A percentile compares a stretch with the other conserved stretches of the same genome.
Evolutionary conservation across 176 grass and related monocot species (phyloP).

Genomic region (Oryza coarctata): DNA sequence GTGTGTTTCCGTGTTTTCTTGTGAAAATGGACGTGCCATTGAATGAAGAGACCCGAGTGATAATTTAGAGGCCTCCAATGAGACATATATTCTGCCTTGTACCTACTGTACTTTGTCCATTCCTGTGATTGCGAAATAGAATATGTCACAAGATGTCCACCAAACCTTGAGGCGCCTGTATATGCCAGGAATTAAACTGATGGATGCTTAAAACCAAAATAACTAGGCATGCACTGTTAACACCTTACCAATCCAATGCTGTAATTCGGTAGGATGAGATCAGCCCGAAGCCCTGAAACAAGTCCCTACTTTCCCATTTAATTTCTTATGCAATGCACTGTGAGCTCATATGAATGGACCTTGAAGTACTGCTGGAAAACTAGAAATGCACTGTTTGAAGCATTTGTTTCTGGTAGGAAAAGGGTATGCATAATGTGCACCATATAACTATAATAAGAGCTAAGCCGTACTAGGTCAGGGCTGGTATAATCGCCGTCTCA

Average conservation of each 20-base stretch:
- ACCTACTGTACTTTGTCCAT: constrained; percentile 38
- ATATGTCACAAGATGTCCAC: constrained; percentile 24
- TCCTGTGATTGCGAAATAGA: constrained; percentile 10
- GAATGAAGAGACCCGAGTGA: constrained; percentile 31
- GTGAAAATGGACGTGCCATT: constrained; percentile 23
- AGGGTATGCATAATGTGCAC: background rate
- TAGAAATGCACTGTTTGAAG: background rate
- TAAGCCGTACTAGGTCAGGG: background rate
- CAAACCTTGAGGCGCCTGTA: constrained; percentile 24
- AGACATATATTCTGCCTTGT: constrained; percentile 4
- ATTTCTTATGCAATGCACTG: background rate
- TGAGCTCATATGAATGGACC: background rate
- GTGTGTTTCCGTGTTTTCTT: constrained; percentile 31
- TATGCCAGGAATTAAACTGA: background rate
- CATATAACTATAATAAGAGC: background rate
- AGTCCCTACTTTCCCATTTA: background rate
- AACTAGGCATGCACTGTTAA: constrained; percentile 9
- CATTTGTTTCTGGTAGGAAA: background rate
- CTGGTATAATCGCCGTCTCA: background rate
- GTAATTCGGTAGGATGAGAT: background rate
- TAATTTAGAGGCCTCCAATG: background rate
- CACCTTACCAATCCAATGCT: background rate
- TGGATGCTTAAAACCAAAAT: background rate
- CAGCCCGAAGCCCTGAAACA: background rate
- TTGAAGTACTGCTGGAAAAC: no score